Conservation (phyloP, 1,284 basidiomycete species). For the Pterulicium gracile region DNA sequence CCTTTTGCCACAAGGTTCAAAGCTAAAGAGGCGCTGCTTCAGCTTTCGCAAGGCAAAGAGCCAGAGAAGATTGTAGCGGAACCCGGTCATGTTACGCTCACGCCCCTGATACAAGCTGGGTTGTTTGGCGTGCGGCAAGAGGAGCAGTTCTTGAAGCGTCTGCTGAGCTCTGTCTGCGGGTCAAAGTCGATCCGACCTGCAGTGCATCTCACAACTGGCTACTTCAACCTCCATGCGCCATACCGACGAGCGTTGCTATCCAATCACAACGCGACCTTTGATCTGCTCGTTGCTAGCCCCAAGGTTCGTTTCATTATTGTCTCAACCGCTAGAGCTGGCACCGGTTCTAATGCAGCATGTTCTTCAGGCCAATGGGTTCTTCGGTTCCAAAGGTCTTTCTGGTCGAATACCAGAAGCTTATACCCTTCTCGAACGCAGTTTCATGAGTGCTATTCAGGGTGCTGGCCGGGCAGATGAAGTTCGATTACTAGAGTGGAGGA, state of each 20-base stretch:
- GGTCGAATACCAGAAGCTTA: conserved; percentile 94
- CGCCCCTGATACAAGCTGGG: conserved; percentile 80
- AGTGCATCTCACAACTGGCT: conserved; percentile 79
- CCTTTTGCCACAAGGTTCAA: background rate
- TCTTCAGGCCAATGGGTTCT: conserved; percentile 88
- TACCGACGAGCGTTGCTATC: conserved; percentile 69
- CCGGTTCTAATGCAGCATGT: too few relatives aligned
- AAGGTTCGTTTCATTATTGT: conserved; percentile 35
- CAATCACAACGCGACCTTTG: conserved; percentile 46
- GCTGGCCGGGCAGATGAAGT: conserved; percentile 47
- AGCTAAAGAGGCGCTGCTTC: background rate
- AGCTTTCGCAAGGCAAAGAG: background rate
- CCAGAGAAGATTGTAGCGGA: background rate
- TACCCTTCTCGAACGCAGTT: conserved; percentile 77
- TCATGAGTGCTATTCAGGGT: conserved; percentile 59
- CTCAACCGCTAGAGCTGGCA: conserved; percentile 4
- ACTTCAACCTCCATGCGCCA: conserved; percentile 82
- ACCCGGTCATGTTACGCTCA: conserved; percentile 23
- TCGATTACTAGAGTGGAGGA: conserved; percentile 79
- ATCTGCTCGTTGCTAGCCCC: conserved; percentile 82
- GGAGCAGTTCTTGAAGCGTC: conserved; percentile 47
- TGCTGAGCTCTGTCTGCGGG: conserved; percentile 38
- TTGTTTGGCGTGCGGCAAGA: conserved; percentile 79
- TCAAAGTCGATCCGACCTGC: conserved; percentile 3
- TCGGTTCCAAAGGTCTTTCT: conserved; percentile 80